These are phyloP conservation scores for Skeletonema tropicum DNA, from an alignment of 108 stramenopile species.

Conservation along the genomic window DNA sequence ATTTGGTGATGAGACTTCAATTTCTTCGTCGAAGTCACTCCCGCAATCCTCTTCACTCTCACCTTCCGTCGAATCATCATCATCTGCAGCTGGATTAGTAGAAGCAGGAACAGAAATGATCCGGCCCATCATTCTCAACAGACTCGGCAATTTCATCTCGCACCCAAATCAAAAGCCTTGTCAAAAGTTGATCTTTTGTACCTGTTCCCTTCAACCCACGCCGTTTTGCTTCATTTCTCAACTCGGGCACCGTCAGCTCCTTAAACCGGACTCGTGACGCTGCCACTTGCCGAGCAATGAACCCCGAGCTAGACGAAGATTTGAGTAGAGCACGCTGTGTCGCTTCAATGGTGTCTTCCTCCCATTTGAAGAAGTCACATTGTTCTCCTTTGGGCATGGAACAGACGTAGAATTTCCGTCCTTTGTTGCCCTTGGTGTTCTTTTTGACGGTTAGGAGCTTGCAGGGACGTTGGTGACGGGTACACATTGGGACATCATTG, in stretches of 20 bases:
- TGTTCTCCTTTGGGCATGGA: conserved; percentile 85
- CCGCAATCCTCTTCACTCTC: conserved; percentile 1
- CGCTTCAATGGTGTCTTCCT: conserved; percentile 80
- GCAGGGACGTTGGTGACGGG: conserved; percentile 76
- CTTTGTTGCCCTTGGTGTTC: conserved; percentile 82
- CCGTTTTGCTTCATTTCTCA: conserved; percentile 59
- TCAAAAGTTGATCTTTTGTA: conserved; percentile 79
- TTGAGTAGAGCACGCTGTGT: conserved; percentile 59
- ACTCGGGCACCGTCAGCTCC: conserved; percentile 78
- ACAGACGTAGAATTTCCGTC: conserved; percentile 87
- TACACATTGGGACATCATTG: conserved; percentile 57
- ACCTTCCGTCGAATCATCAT: background rate
- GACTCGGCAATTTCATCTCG: conserved; percentile 74
- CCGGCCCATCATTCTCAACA: conserved; percentile 29
- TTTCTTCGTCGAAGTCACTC: conserved; percentile 22
- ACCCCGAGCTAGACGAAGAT: conserved; percentile 74
- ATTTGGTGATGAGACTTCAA: background rate
- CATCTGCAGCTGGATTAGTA: background rate
- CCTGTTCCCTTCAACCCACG: conserved; percentile 62
- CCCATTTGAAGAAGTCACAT: conserved; percentile 91
- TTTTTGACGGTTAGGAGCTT: conserved; percentile 84
- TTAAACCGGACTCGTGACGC: conserved; percentile 62
- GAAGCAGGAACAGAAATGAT: background rate
- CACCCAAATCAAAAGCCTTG: conserved; percentile 77
- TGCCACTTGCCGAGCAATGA: conserved; percentile 81